Evolutionary conservation across 768 basidiomycete species (phyloP).

Genomic region (Psilocybe tampanensis): DNA sequence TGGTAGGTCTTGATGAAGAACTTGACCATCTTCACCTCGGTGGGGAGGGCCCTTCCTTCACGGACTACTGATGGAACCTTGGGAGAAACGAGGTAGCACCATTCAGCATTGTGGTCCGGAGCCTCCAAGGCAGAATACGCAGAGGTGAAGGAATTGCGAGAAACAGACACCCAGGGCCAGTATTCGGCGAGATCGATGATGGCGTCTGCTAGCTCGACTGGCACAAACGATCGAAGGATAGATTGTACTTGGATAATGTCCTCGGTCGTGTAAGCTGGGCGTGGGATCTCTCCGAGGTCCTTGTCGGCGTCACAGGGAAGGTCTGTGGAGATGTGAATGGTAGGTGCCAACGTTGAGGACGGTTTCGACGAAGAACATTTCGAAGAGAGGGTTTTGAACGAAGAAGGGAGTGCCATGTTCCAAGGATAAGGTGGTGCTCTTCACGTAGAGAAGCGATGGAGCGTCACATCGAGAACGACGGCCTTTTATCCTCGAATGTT

Average conservation of each 20-base stretch:
- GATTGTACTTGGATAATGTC: conserved; percentile 19
- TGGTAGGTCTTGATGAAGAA: conserved; percentile 25
- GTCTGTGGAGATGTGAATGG: conserved; percentile 14
- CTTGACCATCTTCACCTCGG: conserved; percentile 23
- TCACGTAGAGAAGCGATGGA: neutral
- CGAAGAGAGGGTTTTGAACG: neutral
- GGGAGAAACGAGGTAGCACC: conserved; percentile 28
- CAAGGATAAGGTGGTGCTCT: neutral
- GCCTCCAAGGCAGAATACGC: conserved; percentile 25
- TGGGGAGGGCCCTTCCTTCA: conserved; percentile 18
- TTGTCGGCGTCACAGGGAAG: conserved; percentile 23
- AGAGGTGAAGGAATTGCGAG: conserved; percentile 24
- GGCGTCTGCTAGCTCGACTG: conserved; percentile 24
- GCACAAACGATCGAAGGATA: conserved; percentile 21
- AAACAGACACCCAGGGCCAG: conserved; percentile 23
- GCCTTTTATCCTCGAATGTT: no score
- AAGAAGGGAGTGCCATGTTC: neutral
- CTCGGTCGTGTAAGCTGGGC: conserved; percentile 14
- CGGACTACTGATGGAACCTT: conserved; percentile 19
- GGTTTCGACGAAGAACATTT: neutral
- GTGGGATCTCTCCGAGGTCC: conserved; percentile 16
- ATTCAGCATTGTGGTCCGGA: conserved; percentile 25
- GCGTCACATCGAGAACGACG: neutral
- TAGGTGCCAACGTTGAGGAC: neutral
- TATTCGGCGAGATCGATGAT: conserved; percentile 27